Percentiles rank a stretch among this genome's conserved stretches.
These are phyloP conservation scores for Chytriomyces confervae DNA, from an alignment of 192 early-diverging fungal genomes.

Conservation along the genomic window DNA sequence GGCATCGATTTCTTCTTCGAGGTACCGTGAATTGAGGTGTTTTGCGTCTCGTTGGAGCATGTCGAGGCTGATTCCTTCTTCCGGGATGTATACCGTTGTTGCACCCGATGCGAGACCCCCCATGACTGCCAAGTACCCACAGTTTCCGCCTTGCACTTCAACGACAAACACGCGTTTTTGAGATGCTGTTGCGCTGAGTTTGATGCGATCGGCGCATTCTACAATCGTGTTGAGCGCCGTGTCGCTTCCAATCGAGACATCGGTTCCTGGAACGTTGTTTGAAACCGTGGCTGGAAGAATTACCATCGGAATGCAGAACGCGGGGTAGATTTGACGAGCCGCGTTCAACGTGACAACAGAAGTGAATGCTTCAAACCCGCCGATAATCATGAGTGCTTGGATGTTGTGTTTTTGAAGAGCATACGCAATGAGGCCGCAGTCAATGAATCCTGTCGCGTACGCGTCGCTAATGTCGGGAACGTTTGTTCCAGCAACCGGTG, in stretches of 20 bases:
- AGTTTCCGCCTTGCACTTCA: conserved; percentile 95
- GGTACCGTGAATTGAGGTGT: conserved; percentile 80
- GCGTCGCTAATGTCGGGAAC: conserved; percentile 37
- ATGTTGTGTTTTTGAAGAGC: conserved; percentile 90
- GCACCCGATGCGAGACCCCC: conserved; percentile 87
- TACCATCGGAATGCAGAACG: conserved; percentile 92
- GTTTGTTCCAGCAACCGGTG: conserved; percentile 51
- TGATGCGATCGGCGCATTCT: conserved; percentile 86
- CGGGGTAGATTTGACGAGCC: conserved; percentile 81
- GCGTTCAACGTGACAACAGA: conserved; percentile 74
- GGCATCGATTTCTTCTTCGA: conserved; percentile 67
- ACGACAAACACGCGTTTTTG: conserved; percentile 94
- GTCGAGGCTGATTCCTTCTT: conserved; percentile 81
- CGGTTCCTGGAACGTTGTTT: conserved; percentile 98
- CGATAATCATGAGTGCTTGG: conserved; percentile 89
- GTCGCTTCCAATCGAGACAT: conserved; percentile 92
- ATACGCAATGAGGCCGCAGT: conserved; percentile 89
- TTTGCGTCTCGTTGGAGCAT: conserved; percentile 84
- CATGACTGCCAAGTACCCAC: conserved; percentile 87
- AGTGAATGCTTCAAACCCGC: conserved; percentile 95
- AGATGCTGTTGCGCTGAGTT: conserved; percentile 88
- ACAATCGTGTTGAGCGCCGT: conserved; percentile 96
- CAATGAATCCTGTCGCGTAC: conserved; percentile 52
- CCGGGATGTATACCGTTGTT: conserved; percentile 91
- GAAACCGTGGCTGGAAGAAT: conserved; percentile 93